Percentiles rank a stretch among this genome's conserved stretches.
These are phyloP conservation scores for Biscogniauxia marginata DNA, from an alignment of 2,329 filamentous ascomycete genomes.

Conservation along the genomic window DNA sequence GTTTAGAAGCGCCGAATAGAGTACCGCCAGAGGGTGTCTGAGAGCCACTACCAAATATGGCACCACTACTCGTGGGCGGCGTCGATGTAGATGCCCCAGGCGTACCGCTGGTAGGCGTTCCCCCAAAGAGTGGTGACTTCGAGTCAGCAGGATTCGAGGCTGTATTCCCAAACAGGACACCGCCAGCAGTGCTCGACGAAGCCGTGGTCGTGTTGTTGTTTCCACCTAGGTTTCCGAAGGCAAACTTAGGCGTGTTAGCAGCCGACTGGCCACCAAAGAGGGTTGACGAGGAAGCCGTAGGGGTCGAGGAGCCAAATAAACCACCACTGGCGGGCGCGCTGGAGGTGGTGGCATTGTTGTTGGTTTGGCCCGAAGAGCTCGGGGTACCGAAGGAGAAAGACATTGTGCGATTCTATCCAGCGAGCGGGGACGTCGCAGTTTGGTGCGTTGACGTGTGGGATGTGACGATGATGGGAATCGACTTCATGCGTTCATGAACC, in stretches of 20 bases:
- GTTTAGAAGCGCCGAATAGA: conserved; percentile 31
- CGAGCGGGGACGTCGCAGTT: conserved; percentile 9
- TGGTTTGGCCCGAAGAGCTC: conserved; percentile 29
- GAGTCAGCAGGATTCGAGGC: conserved; percentile 32
- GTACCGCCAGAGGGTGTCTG: conserved; percentile 17
- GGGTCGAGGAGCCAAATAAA: conserved; percentile 33
- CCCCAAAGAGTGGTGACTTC: conserved; percentile 31
- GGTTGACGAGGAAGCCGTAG: conserved; percentile 15
- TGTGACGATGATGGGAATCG: conserved; percentile 10
- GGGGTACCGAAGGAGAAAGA: conserved; percentile 35
- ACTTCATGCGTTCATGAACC: conserved; percentile 11
- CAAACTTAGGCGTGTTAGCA: conserved; percentile 36
- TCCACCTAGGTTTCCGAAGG: conserved; percentile 37
- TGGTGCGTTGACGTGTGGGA: conserved; percentile 16
- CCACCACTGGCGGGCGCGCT: conserved; percentile 34
- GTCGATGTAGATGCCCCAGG: conserved; percentile 17
- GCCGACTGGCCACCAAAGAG: conserved; percentile 27
- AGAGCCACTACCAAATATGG: conserved; percentile 27
- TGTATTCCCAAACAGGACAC: conserved; percentile 36
- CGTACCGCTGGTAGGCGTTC: conserved; percentile 17
- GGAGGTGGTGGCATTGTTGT: conserved; percentile 38
- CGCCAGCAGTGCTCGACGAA: conserved; percentile 18
- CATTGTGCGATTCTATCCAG: conserved; percentile 25
- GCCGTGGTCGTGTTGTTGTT: conserved; percentile 20
- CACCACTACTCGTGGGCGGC: conserved; percentile 21